phyloP scores from a whole-genome alignment of 768 basidiomycete genomes.

The Daedalea quercina region DNA sequence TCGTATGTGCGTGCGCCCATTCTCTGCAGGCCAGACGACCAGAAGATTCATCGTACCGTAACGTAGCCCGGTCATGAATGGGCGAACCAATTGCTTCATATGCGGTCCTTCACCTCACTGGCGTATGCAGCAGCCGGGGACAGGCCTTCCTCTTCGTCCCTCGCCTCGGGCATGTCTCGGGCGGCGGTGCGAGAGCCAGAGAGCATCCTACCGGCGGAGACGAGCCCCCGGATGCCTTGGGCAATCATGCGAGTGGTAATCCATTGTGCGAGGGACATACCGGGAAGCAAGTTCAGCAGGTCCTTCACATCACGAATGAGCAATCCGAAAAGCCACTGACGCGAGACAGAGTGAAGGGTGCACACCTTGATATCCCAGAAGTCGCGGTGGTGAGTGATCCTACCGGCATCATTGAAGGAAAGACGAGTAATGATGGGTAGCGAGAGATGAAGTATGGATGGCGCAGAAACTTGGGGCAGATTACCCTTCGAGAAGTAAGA shows the following conservation, averaged over 20 bases:
- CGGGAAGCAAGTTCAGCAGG: conserved; percentile 65
- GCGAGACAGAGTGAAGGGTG: no score
- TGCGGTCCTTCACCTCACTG: not conserved
- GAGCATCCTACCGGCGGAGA: conserved; percentile 11
- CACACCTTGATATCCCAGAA: not conserved
- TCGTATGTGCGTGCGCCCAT: no score
- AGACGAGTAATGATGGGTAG: conserved; percentile 68
- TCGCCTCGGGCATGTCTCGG: not conserved
- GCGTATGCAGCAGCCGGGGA: conserved; percentile 7
- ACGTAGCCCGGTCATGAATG: no score
- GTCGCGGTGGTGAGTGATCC: conserved; percentile 73
- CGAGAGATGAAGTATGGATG: conserved; percentile 69
- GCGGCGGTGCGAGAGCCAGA: not conserved
- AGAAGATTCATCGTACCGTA: no score
- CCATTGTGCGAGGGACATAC: conserved; percentile 63
- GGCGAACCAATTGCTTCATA: no score
- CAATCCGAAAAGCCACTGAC: no score
- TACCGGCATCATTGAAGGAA: conserved; percentile 77
- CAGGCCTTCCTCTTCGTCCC: conserved; percentile 11
- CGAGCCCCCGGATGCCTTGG: conserved; percentile 35
- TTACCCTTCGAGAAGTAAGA: conserved; percentile 8
- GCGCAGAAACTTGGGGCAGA: conserved; percentile 38
- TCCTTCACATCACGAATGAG: conserved; percentile 31
- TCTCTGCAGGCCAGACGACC: no score
- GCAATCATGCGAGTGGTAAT: conserved; percentile 57